Conservation (phyloP, 768 basidiomycete species). For the Leucosporidium creatinivorum region DNA sequence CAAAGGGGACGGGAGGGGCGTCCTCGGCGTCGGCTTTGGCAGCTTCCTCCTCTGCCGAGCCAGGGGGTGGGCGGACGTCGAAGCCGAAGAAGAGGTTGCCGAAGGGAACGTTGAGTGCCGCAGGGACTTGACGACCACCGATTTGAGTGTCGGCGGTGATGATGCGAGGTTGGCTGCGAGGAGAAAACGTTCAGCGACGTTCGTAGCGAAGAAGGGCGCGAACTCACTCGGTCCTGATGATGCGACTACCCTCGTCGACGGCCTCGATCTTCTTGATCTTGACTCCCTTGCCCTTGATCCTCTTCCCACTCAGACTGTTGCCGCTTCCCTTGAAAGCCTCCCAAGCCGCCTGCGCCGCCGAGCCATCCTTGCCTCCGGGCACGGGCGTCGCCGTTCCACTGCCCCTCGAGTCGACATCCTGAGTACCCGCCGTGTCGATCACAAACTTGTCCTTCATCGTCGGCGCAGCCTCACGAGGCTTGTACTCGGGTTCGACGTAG, state of each 20-base stretch:
- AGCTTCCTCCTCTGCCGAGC: slow-evolving; percentile 35
- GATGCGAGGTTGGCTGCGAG: slow-evolving; percentile 66
- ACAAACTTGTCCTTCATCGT: slow-evolving; percentile 97
- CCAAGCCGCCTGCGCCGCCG: slow-evolving; percentile 15
- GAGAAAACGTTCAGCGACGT: not conserved
- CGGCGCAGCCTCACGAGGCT: slow-evolving; percentile 56
- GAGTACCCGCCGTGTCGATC: slow-evolving; percentile 56
- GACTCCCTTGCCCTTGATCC: slow-evolving; percentile 91
- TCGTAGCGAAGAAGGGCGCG: not conserved
- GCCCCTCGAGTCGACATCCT: slow-evolving; percentile 23
- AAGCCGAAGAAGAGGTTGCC: slow-evolving; percentile 97
- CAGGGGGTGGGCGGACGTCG: slow-evolving; percentile 52
- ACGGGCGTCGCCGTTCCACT: slow-evolving; percentile 53
- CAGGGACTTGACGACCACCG: slow-evolving; percentile 70
- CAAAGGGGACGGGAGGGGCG: slow-evolving; percentile 44
- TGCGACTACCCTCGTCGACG: slow-evolving; percentile 73
- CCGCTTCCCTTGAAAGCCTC: slow-evolving; percentile 96
- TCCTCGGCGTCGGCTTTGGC: slow-evolving; percentile 28
- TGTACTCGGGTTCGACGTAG: slow-evolving; percentile 84
- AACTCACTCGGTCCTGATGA: slow-evolving; percentile 80
- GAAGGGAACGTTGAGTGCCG: slow-evolving; percentile 78
- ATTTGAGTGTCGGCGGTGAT: slow-evolving; percentile 74
- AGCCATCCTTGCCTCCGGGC: slow-evolving; percentile 49
- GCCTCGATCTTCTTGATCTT: slow-evolving; percentile 73
- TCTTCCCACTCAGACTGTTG: slow-evolving; percentile 78